Evolutionary conservation across 129 eudicot genomes (phyloP).

Genomic region (Flaveria robusta): DNA sequence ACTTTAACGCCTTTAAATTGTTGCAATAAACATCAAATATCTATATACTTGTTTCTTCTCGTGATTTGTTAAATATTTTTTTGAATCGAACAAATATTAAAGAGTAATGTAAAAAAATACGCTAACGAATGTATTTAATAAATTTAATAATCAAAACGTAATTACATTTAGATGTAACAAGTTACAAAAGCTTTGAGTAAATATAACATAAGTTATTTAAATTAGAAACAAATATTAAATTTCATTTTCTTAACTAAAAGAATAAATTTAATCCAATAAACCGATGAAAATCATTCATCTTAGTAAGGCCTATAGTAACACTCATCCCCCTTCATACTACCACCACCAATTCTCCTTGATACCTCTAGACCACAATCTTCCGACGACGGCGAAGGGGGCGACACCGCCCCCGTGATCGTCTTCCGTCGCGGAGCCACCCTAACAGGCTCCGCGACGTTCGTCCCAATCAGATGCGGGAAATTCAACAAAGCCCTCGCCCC

Average conservation of each 20-base stretch:
- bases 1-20: not conserved
- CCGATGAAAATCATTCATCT: conserved; percentile 9
- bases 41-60: too few relatives aligned
- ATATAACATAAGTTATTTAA: not conserved
- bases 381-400: conserved; percentile 36
- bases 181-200: not conserved
- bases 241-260: conserved; percentile 7
- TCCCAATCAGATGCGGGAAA: conserved; percentile 50
- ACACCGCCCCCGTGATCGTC: conserved; percentile 6
- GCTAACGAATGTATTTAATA: not conserved
- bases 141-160: not conserved
- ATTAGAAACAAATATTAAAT: not conserved
- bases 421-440: conserved; percentile 39
- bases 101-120: not conserved
- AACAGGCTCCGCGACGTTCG: conserved; percentile 39
- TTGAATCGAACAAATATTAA: not conserved
- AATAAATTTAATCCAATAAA: conserved; percentile 24
- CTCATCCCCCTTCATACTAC: conserved; percentile 11
- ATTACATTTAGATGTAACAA: not conserved
- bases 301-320: conserved; percentile 24
- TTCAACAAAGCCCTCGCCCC: conserved; percentile 45
- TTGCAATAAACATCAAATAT: too few relatives aligned
- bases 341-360: conserved; percentile 4
- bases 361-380: conserved; percentile 10
- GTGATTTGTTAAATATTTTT: too few relatives aligned